These are phyloP conservation scores for Panicum virgatum DNA, from an alignment of 202 grass and related monocot genomes.

Conservation along the genomic window DNA sequence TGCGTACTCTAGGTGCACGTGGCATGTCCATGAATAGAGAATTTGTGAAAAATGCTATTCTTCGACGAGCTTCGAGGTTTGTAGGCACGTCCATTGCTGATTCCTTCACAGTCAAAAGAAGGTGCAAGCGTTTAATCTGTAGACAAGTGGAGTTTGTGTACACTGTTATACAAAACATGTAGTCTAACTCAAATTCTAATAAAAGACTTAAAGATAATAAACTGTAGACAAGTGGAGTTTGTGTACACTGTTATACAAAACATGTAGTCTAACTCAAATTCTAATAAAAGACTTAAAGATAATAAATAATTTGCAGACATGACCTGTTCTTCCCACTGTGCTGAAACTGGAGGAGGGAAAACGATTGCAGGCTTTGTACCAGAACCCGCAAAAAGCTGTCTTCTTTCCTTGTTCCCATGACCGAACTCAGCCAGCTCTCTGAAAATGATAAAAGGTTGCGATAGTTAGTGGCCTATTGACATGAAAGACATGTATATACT, in stretches of 20 bases:
- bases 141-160: conserved; percentile 38
- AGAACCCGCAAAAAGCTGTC: conserved; percentile 92
- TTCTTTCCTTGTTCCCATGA: conserved; percentile 86
- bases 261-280: not conserved
- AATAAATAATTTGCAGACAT: conserved; percentile 38
- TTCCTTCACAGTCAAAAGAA: conserved; percentile 97
- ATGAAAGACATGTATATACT: conserved; percentile 8
- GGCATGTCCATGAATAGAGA: conserved; percentile 99
- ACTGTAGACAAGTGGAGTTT: conserved; percentile 56
- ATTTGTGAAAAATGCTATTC: conserved; percentile 98
- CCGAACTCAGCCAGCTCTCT: conserved; percentile 89
- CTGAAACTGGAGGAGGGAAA: conserved; percentile 74
- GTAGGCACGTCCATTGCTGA: conserved; percentile 91
- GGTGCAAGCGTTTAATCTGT: conserved; percentile 86
- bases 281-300: not conserved
- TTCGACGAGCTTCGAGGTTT: conserved; percentile 93
- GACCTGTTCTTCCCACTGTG: conserved; percentile 96
- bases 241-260: conserved; percentile 13
- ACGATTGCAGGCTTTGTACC: conserved; percentile 82
- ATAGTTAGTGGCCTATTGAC: conserved; percentile 24
- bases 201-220: too few relatives aligned
- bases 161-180: not conserved
- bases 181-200: not conserved
- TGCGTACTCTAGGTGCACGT: conserved; percentile 83
- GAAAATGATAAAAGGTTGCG: conserved; percentile 27